phyloP scores from a whole-genome alignment of 495 filamentous ascomycete genomes.

The Penicillium malachiteum region DNA sequence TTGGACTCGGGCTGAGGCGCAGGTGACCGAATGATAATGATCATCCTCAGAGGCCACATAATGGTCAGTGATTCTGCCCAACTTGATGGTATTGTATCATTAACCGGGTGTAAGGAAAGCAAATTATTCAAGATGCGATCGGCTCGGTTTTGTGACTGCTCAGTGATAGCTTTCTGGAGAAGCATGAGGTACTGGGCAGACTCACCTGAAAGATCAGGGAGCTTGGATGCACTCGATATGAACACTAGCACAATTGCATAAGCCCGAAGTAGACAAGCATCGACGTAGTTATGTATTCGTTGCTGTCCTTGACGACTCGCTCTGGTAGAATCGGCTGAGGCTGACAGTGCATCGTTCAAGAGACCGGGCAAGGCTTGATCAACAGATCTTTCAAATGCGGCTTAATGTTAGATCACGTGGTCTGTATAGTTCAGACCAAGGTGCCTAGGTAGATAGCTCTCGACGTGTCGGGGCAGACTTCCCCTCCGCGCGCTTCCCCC shows the following conservation, averaged over 20 bases:
- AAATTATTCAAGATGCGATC: not conserved
- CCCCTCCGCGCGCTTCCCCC: too few relatives aligned
- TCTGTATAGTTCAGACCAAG: too few relatives aligned
- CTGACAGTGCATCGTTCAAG: too few relatives aligned
- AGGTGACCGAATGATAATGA: not conserved
- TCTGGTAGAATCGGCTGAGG: not conserved
- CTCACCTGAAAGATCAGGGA: not conserved
- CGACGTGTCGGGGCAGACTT: too few relatives aligned
- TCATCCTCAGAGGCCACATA: conserved; percentile 5
- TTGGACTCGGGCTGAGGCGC: too few relatives aligned
- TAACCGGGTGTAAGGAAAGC: not conserved
- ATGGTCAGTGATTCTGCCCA: conserved; percentile 4
- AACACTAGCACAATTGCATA: not conserved
- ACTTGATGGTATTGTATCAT: not conserved
- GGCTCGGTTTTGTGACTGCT: not conserved
- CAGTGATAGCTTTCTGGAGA: not conserved
- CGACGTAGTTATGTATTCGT: conserved; percentile 3
- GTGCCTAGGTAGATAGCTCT: too few relatives aligned
- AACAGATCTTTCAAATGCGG: too few relatives aligned
- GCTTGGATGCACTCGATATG: not conserved
- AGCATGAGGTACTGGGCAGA: not conserved
- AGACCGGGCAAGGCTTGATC: too few relatives aligned
- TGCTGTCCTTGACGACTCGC: not conserved
- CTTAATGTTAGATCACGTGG: too few relatives aligned
- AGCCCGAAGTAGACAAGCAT: conserved; percentile 2